Conservation (phyloP, 176 grass and related monocot species). For the Dendrocalamus sinicus region DNA sequence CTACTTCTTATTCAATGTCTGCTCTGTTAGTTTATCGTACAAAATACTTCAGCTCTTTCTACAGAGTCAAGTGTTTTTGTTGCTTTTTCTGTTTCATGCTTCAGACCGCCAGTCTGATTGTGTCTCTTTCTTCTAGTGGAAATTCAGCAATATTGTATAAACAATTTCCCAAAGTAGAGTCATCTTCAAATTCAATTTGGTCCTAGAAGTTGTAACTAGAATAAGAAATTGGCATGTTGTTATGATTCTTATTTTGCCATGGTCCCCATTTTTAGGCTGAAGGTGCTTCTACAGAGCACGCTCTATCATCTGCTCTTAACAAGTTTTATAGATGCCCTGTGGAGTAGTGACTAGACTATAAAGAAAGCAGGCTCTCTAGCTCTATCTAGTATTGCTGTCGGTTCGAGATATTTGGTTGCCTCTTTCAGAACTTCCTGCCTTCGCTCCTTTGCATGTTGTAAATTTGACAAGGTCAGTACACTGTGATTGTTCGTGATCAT, state of each 20-base stretch:
- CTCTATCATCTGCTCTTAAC: conserved; percentile 76
- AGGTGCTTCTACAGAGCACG: conserved; percentile 72
- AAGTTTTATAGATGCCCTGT: conserved; percentile 78
- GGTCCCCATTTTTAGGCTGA: conserved; percentile 63
- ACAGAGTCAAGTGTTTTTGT: neutral
- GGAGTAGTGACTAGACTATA: conserved; percentile 88
- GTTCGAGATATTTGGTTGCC: conserved; percentile 66
- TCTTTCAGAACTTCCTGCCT: conserved; percentile 76
- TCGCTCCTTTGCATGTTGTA: conserved; percentile 81
- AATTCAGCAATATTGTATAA: conserved; percentile 23
- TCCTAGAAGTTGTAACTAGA: neutral
- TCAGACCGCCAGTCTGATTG: neutral
- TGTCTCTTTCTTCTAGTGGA: neutral
- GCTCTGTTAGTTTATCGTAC: too few relatives aligned
- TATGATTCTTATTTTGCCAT: conserved; percentile 25
- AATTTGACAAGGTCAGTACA: conserved; percentile 87
- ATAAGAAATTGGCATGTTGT: conserved; percentile 16
- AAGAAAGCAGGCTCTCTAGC: conserved; percentile 80
- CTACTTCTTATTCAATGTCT: too few relatives aligned
- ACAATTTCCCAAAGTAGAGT: conserved; percentile 22
- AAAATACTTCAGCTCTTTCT: neutral
- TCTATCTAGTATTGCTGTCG: conserved; percentile 77
- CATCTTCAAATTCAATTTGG: conserved; percentile 2
- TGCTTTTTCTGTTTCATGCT: conserved; percentile 19
- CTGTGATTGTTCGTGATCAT: neutral